Evolutionary conservation across 495 filamentous ascomycete species (phyloP), one percentile per base, ranked within the genome.

Genomic region (Bacidia gigantensis): DNA sequence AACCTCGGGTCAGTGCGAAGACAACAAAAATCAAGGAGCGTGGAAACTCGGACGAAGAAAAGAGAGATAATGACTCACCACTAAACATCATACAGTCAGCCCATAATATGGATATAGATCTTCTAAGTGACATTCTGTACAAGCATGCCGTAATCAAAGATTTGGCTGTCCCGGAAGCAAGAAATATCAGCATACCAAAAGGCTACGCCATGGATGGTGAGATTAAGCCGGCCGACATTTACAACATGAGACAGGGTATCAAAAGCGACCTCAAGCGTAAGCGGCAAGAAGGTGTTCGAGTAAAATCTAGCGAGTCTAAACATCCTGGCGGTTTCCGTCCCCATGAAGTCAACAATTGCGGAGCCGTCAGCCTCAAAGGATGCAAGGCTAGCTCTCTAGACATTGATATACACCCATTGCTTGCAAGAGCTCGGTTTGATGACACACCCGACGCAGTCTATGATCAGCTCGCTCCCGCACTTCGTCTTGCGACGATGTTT

Each of bases 351-450:
- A 53, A 60, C 38, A 53, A 54, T 45, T 52, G 61, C 55, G 50
- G 62, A 51, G 55, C 64, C 54, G 46, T 68, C 45, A n/a, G 63
- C 44, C 43, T 69, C 42, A 46, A 64, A 59, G 18, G 58, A 48
- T 52, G 60, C 58, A 50, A 51, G 26, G 20, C 60, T 50, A 45
- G 63, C 29, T 46, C 58, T 38, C 49, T 64, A 44, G 24, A 54
- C 25, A 55, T 66, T 57, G 41, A 54, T 2, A 59, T 62, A 11
- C 59, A 62, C 47, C 59, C 54, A 22, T 40, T 62, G 2, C 50
- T 62, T 11, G 32, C 52, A 12, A 41, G 57, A 3, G 46, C 50
- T 23, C 41, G 38, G 23, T 62, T 59, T 20, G 59, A 62, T 43
- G 57, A 59, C 42, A 56, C 51, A 2, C 56, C 56, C 14, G 56